These are phyloP conservation scores for Ascochyta fabae DNA, from an alignment of 2,329 filamentous ascomycete genomes.

Conservation along the genomic window DNA sequence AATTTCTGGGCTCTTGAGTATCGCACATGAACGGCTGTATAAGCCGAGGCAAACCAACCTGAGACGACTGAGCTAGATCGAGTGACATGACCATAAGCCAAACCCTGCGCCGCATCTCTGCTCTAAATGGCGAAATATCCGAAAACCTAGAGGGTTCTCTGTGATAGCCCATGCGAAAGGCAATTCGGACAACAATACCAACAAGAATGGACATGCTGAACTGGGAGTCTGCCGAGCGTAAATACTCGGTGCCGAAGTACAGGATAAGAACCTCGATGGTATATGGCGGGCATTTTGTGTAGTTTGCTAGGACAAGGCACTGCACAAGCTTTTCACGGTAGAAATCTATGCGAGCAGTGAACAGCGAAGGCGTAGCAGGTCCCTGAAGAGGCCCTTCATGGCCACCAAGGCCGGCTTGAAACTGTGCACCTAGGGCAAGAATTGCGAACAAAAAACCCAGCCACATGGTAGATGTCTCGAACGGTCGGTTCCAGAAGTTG, in stretches of 20 bases:
- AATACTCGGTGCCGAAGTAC: conserved; percentile 40
- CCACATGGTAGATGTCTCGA: conserved; percentile 51
- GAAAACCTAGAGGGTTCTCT: conserved; percentile 49
- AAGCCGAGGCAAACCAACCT: conserved; percentile 50
- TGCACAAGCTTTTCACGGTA: conserved; percentile 44
- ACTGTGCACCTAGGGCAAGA: conserved; percentile 40
- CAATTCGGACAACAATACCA: conserved; percentile 41
- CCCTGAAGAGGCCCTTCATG: conserved; percentile 6
- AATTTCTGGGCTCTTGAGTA: conserved; percentile 49
- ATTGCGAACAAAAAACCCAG: conserved; percentile 53
- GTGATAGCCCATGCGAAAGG: conserved; percentile 53
- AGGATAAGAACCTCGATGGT: conserved; percentile 40
- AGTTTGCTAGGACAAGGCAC: conserved; percentile 43
- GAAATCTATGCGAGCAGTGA: conserved; percentile 32
- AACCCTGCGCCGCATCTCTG: conserved; percentile 65
- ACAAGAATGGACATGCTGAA: conserved; percentile 39
- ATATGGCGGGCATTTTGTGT: conserved; percentile 44
- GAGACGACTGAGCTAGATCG: conserved; percentile 49
- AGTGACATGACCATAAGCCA: conserved; percentile 61
- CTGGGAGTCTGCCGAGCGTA: conserved; percentile 39
- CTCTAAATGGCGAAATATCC: conserved; percentile 59
- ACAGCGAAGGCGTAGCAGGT: conserved; percentile 21
- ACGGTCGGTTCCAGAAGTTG: conserved; percentile 52
- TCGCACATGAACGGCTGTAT: conserved; percentile 49
- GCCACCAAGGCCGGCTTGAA: conserved; percentile 27